Percentiles rank a stretch among this genome's conserved stretches.
These are phyloP conservation scores for Nicotiana rustica DNA, from an alignment of 305 asterid genomes.

Conservation along the genomic window DNA sequence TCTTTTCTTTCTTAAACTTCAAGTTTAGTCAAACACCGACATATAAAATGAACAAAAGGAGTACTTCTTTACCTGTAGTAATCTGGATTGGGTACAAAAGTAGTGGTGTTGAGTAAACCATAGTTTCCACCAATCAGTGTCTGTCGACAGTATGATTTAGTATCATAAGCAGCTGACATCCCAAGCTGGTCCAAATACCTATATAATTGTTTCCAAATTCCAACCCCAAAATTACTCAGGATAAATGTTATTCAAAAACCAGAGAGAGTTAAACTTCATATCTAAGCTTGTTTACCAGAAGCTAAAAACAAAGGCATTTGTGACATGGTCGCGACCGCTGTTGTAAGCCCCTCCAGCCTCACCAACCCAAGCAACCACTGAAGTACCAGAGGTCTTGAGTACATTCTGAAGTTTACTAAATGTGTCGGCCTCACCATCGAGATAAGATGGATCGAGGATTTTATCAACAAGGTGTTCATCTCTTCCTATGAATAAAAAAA, in stretches of 20 bases:
- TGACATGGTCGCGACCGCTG: slow-evolving; percentile 77
- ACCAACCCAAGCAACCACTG: slow-evolving; percentile 87
- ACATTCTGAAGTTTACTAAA: slow-evolving; percentile 52
- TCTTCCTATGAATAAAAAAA: slow-evolving; percentile 51
- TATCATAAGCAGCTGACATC: slow-evolving; percentile 62
- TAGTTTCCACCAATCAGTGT: slow-evolving; percentile 90
- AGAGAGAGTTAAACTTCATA: slow-evolving; percentile 7
- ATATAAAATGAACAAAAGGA: not conserved
- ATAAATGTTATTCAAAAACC: not conserved
- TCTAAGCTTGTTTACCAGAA: slow-evolving; percentile 66
- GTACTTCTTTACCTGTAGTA: slow-evolving; percentile 70
- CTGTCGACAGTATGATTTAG: slow-evolving; percentile 87
- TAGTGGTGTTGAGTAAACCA: slow-evolving; percentile 79
- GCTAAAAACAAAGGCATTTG: slow-evolving; percentile 77
- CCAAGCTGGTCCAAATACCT: slow-evolving; percentile 97
- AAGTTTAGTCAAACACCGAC: not conserved
- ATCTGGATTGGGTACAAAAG: slow-evolving; percentile 85
- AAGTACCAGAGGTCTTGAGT: slow-evolving; percentile 54
- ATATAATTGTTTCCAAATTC: not conserved
- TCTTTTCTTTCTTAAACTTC: not conserved
- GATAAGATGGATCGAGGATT: slow-evolving; percentile 74
- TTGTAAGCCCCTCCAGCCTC: slow-evolving; percentile 94
- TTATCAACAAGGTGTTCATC: slow-evolving; percentile 69
- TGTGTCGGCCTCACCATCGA: slow-evolving; percentile 60
- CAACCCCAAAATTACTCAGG: not conserved